These are phyloP conservation scores for Setomelanomma holmii DNA, from an alignment of 2,329 filamentous ascomycete species.

Conservation along the genomic window DNA sequence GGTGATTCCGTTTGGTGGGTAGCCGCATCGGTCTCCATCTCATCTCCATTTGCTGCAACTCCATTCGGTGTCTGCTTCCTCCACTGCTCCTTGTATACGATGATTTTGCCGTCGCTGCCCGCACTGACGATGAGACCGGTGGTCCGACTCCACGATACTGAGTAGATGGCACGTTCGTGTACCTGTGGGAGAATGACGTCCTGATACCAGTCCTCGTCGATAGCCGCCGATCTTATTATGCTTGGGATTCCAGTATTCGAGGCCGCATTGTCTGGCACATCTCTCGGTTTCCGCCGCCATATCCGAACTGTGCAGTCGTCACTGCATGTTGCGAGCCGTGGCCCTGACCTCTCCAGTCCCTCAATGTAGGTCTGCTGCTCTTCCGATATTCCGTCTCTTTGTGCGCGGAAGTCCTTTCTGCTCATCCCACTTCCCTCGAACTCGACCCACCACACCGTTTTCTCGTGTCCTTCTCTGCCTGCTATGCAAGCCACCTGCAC, in stretches of 20 bases:
- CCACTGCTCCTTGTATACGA: conserved; percentile 32
- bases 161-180: conserved; percentile 85
- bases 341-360: conserved; percentile 51
- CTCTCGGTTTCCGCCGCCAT: conserved; percentile 72
- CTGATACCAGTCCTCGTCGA: conserved; percentile 85
- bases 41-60: conserved; percentile 25
- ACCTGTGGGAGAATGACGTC: conserved; percentile 75
- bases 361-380: conserved; percentile 46
- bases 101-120: conserved; percentile 70
- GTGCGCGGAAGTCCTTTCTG: conserved; percentile 30
- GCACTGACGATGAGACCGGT: conserved; percentile 84
- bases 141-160: conserved; percentile 79
- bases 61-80: conserved; percentile 29
- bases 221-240: conserved; percentile 76
- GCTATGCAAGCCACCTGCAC: conserved; percentile 82
- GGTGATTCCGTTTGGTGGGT: conserved; percentile 16
- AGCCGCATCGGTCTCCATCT: conserved; percentile 22
- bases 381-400: conserved; percentile 35
- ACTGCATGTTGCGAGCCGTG: conserved; percentile 79
- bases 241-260: conserved; percentile 76
- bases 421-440: conserved; percentile 60
- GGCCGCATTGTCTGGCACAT: conserved; percentile 54
- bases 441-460: conserved; percentile 89
- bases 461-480: conserved; percentile 81
- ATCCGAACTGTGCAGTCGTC: conserved; percentile 82